A percentile compares a stretch with the other conserved stretches of the same genome.
Evolutionary conservation across 805 yeast genomes (phyloP).

Genomic region (Sporopachydermia lactativora): DNA sequence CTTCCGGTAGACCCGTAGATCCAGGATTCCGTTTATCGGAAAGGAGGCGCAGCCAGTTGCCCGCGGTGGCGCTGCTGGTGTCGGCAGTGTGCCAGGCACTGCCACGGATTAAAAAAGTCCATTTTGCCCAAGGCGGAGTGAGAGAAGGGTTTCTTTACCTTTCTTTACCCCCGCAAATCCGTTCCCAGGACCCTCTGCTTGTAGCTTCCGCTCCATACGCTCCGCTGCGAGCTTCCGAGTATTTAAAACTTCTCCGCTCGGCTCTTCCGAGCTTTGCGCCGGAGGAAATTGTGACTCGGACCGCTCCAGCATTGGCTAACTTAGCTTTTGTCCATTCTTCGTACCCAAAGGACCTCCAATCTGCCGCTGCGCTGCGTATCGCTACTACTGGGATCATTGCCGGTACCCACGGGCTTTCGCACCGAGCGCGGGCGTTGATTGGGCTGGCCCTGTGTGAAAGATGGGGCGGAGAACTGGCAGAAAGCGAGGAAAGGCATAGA

Average conservation of each 20-base stretch:
- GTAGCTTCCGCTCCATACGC: slow-evolving; percentile 64
- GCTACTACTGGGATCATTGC: slow-evolving; percentile 66
- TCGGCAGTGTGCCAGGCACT: slow-evolving; percentile 48
- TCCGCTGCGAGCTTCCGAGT: slow-evolving; percentile 45
- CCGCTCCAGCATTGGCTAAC: slow-evolving; percentile 60
- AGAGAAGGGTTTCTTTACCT: slow-evolving; percentile 64
- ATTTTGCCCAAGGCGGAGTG: slow-evolving; percentile 66
- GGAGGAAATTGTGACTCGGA: slow-evolving; percentile 37
- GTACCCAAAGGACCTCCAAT: slow-evolving; percentile 63
- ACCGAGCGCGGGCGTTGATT: slow-evolving; percentile 52
- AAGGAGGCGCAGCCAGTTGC: slow-evolving; percentile 49
- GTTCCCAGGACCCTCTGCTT: slow-evolving; percentile 53
- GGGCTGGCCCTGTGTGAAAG: slow-evolving; percentile 67
- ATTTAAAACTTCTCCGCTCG: slow-evolving; percentile 35
- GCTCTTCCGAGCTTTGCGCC: slow-evolving; percentile 54
- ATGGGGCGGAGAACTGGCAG: slow-evolving; percentile 72
- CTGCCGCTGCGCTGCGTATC: slow-evolving; percentile 57
- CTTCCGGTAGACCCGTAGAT: slow-evolving; percentile 28
- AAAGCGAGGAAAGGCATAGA: slow-evolving; percentile 25
- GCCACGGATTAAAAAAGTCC: slow-evolving; percentile 45
- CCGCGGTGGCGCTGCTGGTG: slow-evolving; percentile 51
- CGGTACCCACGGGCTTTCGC: slow-evolving; percentile 64
- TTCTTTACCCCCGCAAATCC: slow-evolving; percentile 39
- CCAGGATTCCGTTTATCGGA: slow-evolving; percentile 45
- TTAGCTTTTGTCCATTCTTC: slow-evolving; percentile 66